Percentiles rank a stretch among this genome's conserved stretches.
Conservation (phyloP, 768 basidiomycete species). For the Obba rivulosa region DNA sequence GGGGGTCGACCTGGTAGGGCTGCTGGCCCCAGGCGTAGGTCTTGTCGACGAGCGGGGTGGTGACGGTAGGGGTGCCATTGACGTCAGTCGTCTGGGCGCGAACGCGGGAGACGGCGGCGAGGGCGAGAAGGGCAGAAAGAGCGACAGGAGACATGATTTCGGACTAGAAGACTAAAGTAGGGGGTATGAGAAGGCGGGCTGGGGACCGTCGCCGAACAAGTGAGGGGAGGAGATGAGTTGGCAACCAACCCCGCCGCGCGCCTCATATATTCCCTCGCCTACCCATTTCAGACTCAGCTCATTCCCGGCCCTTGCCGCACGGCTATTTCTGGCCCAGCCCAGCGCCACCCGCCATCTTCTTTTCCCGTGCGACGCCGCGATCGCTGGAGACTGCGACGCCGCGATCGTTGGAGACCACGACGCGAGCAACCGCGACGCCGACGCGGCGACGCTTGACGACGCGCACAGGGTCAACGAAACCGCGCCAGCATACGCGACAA, state of each 20-base stretch:
- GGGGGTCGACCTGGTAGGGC: slow-evolving; percentile 49
- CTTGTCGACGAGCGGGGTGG: slow-evolving; percentile 24
- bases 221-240: slow-evolving; percentile 12
- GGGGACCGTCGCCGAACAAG: neutral
- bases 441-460: no score
- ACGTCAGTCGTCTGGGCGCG: slow-evolving; percentile 20
- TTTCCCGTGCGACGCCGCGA: no score
- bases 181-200: neutral
- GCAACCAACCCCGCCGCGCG: neutral
- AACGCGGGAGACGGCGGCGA: slow-evolving; percentile 19
- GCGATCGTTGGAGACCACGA: no score
- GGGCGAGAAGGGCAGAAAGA: slow-evolving; percentile 29
- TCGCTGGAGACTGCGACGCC: no score
- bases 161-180: slow-evolving; percentile 1
- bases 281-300: slow-evolving; percentile 17
- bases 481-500: no score
- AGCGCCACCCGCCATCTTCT: no score
- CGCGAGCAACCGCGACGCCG: no score
- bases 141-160: slow-evolving; percentile 28
- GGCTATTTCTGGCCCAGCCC: no score
- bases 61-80: slow-evolving; percentile 13
- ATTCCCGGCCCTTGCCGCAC: neutral
- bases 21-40: slow-evolving; percentile 25
- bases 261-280: slow-evolving; percentile 14
- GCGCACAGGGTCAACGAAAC: no score